Evolutionary conservation across 1,284 basidiomycete genomes (phyloP), one percentile per base, ranked within the genome.

Genomic region (Pholiota adiposa): DNA sequence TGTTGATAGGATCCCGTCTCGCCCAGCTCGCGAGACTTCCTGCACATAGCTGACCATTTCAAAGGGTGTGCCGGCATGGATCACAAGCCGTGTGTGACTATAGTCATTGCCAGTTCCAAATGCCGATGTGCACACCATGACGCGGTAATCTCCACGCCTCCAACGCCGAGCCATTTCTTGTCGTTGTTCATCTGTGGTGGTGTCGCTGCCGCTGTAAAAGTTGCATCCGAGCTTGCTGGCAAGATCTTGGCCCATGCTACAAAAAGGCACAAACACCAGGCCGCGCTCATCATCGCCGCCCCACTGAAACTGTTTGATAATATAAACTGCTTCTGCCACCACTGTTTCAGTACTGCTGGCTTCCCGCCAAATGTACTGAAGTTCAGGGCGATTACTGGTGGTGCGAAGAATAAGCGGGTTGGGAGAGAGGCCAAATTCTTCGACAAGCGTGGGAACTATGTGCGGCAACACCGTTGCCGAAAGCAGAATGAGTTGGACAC

Each of bases 41-140:
- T 72, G 70, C 2, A 51, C 49, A 48, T 62, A 69, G 0, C 12
- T 23, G 1, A 67, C 53, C 52, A 67, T 60, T 33, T 69, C 64
- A 11, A 44, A 58, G 0, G 69, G 69, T 2, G 49, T 59, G 0
- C 63, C 61, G 8, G 59, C 36, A 52, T 72, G 69, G 21, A 66
- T 46, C 19, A 58, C 41, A 27, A 58, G 43, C 3, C 56, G 40
- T 1, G 36, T 31, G 48, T 12, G 19, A 0, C 51, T 19, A 36
- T 58, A 58, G 33, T 58, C 56, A 31, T 58, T 58, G 1, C 56
- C 56, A 27, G 50, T 19, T 7, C 56, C 34, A n/a, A 58, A 48
- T 3, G 56, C 50, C n/a, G 11, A 43, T 4, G 56, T 58, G 3
- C 25, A 14, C 11, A 58, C 43, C 18, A 58, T 58, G 14, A 48